These are phyloP conservation scores for Fusarium continuum DNA, from an alignment of 2,329 filamentous ascomycete genomes.

Conservation along the genomic window DNA sequence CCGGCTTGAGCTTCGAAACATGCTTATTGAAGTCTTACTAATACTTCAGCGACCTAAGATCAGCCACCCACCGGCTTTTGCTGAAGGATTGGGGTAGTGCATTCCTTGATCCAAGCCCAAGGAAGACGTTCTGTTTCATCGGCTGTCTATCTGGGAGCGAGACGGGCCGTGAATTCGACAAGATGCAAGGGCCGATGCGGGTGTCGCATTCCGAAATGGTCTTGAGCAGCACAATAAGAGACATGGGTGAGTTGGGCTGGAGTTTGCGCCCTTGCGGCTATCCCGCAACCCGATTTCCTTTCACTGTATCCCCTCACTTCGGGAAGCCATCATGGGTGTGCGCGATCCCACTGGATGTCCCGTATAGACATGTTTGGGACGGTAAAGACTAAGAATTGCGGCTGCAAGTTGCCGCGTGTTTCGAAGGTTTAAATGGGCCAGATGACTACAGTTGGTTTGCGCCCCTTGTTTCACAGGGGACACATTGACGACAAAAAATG, in stretches of 20 bases:
- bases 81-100: constrained; percentile 9
- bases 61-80: constrained; percentile 18
- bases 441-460: constrained; percentile 32
- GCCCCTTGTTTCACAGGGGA: constrained; percentile 38
- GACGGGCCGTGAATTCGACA: constrained; percentile 19
- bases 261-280: constrained; percentile 29
- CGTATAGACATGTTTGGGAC: constrained; percentile 21
- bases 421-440: constrained; percentile 31
- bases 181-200: constrained; percentile 20
- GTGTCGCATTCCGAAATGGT: constrained; percentile 13
- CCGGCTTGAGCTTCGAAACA: constrained; percentile 59
- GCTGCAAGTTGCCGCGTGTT: constrained; percentile 39
- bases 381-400: constrained; percentile 22
- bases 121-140: constrained; percentile 17
- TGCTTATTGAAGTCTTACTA: constrained; percentile 23
- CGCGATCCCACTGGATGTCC: constrained; percentile 17
- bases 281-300: constrained; percentile 23
- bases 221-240: constrained; percentile 18
- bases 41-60: constrained; percentile 19
- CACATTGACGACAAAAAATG: constrained; percentile 26
- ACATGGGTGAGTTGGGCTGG: constrained; percentile 25
- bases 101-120: constrained; percentile 5
- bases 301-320: constrained; percentile 17
- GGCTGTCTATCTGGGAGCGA: constrained; percentile 6
- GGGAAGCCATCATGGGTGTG: constrained; percentile 12